Percentiles rank a stretch among this genome's conserved stretches.
Conservation (phyloP, 2,329 filamentous ascomycete species). For the Microascus cirrosus region DNA sequence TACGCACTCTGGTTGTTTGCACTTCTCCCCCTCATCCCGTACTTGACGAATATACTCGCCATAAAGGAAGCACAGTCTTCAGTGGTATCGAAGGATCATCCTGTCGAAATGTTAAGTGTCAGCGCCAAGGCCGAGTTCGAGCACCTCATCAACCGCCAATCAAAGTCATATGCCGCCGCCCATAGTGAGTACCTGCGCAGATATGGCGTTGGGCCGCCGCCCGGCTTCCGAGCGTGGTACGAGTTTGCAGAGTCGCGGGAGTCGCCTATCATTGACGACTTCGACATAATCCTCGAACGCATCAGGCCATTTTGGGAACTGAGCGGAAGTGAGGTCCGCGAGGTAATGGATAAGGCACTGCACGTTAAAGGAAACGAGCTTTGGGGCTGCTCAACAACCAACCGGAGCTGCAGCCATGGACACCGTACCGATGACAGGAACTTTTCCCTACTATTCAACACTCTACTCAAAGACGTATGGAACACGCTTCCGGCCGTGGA, state of each 20-base stretch:
- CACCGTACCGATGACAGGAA: background rate
- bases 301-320: constrained; percentile 28
- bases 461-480: background rate
- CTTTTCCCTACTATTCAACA: background rate
- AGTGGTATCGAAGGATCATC: constrained; percentile 14
- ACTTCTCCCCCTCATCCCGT: background rate
- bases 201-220: constrained; percentile 29
- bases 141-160: constrained; percentile 21
- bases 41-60: background rate
- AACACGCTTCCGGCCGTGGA: background rate
- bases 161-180: constrained; percentile 21
- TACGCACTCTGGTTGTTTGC: constrained; percentile 15
- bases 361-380: constrained; percentile 17
- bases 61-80: constrained; percentile 8
- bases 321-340: constrained; percentile 19
- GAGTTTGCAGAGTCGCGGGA: constrained; percentile 24
- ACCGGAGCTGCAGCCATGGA: constrained; percentile 18
- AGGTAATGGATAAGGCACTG: constrained; percentile 15
- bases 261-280: constrained; percentile 38
- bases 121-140: constrained; percentile 19
- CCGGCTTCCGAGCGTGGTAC: constrained; percentile 34
- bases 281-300: constrained; percentile 27
- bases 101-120: constrained; percentile 19
- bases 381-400: constrained; percentile 20
- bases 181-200: constrained; percentile 28